phyloP scores from a whole-genome alignment of 441 rosid genomes.

The Mallotus repandus region DNA sequence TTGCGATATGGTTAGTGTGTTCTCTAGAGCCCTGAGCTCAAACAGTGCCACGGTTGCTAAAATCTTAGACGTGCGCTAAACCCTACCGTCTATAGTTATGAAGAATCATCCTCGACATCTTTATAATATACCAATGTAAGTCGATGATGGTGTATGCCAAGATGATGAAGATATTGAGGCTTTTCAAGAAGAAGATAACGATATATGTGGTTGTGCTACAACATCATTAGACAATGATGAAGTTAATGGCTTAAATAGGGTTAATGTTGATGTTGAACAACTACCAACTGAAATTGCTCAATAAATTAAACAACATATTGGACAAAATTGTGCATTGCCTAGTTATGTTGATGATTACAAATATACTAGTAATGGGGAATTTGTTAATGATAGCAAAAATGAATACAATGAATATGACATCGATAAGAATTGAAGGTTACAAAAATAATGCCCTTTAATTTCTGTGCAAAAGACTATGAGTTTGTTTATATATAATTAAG shows the following conservation, averaged over 20 bases:
- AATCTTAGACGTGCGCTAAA: too few relatives aligned
- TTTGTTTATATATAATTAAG: neutral
- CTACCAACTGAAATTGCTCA: neutral
- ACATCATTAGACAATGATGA: neutral
- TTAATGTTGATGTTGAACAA: neutral
- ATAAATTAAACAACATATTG: neutral
- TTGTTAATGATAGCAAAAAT: neutral
- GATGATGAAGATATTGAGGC: neutral
- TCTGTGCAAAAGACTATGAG: too few relatives aligned
- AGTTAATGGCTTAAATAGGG: neutral
- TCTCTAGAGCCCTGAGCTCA: too few relatives aligned
- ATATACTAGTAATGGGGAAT: neutral
- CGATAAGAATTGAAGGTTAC: neutral
- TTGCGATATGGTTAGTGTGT: too few relatives aligned
- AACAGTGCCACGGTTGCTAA: too few relatives aligned
- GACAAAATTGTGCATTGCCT: neutral
- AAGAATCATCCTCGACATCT: neutral
- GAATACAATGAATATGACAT: neutral
- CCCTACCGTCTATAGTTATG: too few relatives aligned
- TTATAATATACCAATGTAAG: neutral
- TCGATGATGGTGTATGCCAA: neutral
- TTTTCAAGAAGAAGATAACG: neutral
- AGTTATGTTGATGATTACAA: neutral
- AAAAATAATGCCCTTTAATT: too few relatives aligned
- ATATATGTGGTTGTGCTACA: neutral